phyloP scores from a whole-genome alignment of 805 yeast genomes.

The Nakazawaea ambrosiae region DNA sequence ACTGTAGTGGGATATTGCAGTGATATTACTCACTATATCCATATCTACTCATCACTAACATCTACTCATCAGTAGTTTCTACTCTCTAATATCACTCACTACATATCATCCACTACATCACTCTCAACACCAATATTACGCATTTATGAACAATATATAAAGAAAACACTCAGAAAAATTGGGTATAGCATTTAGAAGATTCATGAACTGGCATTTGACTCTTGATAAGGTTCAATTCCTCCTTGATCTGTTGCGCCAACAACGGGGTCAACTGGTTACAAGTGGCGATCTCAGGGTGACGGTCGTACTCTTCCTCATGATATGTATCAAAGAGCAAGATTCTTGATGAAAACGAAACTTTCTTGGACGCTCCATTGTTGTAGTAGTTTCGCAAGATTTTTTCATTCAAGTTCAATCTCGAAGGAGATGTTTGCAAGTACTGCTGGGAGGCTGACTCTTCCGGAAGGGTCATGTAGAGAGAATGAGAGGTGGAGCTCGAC shows the following conservation, averaged over 20 bases:
- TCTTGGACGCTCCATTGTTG: slow-evolving; percentile 2
- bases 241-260: slow-evolving; percentile 78
- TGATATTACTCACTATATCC: too few relatives aligned
- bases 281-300: slow-evolving; percentile 89
- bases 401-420: slow-evolving; percentile 7
- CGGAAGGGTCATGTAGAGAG: slow-evolving; percentile 27
- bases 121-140: too few relatives aligned
- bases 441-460: slow-evolving; percentile 16
- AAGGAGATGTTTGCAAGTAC: slow-evolving; percentile 8
- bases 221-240: slow-evolving; percentile 76
- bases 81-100: too few relatives aligned
- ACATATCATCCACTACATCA: too few relatives aligned
- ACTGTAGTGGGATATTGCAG: too few relatives aligned
- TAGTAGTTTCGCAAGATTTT: not conserved
- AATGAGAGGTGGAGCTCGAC: slow-evolving; percentile 17
- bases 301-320: slow-evolving; percentile 76
- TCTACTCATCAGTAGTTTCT: too few relatives aligned
- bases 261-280: slow-evolving; percentile 87
- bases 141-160: not conserved
- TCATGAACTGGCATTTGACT: slow-evolving; percentile 79
- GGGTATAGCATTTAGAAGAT: slow-evolving; percentile 73
- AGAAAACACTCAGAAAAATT: slow-evolving; percentile 58
- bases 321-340: slow-evolving; percentile 83
- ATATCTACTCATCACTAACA: too few relatives aligned
- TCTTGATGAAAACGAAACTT: slow-evolving; percentile 68